phyloP scores from a whole-genome alignment of 2,329 filamentous ascomycete species.

The Phoma sp. region DNA sequence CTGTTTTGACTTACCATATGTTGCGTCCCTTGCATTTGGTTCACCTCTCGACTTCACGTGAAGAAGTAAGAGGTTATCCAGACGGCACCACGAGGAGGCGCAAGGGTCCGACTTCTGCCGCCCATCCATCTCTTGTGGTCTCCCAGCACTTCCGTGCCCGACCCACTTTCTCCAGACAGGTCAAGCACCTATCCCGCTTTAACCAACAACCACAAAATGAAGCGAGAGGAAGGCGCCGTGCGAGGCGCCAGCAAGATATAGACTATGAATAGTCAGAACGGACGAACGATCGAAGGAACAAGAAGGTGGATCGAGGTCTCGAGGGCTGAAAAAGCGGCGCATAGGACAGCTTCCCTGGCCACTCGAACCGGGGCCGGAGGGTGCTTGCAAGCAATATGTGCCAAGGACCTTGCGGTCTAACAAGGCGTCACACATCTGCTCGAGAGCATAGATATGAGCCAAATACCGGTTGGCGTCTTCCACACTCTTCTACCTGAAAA shows the following conservation, averaged over 20 bases:
- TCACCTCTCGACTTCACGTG: constrained; percentile 26
- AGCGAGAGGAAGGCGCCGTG: background rate
- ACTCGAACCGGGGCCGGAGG: constrained; percentile 14
- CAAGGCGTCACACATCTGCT: constrained; percentile 20
- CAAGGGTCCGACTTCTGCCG: constrained; percentile 46
- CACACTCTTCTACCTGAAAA: constrained; percentile 28
- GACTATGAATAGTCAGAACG: constrained; percentile 8
- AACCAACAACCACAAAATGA: constrained; percentile 7
- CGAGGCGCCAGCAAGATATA: background rate
- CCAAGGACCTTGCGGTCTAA: constrained; percentile 38
- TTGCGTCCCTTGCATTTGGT: constrained; percentile 45
- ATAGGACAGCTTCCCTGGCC: constrained; percentile 4
- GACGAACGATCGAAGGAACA: constrained; percentile 1
- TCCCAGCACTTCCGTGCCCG: constrained; percentile 23
- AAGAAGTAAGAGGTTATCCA: constrained; percentile 36
- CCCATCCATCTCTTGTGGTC: constrained; percentile 42
- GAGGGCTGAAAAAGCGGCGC: constrained; percentile 14
- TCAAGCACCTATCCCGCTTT: constrained; percentile 22
- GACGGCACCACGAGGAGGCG: constrained; percentile 46
- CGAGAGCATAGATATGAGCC: constrained; percentile 12
- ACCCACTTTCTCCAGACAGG: constrained; percentile 31
- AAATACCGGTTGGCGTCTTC: constrained; percentile 40
- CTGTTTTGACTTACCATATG: background rate
- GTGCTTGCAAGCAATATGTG: constrained; percentile 28
- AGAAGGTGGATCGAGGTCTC: constrained; percentile 5